Conservation (phyloP, 1,139 yeast genomes). For the Yamadazyma buinensis region DNA sequence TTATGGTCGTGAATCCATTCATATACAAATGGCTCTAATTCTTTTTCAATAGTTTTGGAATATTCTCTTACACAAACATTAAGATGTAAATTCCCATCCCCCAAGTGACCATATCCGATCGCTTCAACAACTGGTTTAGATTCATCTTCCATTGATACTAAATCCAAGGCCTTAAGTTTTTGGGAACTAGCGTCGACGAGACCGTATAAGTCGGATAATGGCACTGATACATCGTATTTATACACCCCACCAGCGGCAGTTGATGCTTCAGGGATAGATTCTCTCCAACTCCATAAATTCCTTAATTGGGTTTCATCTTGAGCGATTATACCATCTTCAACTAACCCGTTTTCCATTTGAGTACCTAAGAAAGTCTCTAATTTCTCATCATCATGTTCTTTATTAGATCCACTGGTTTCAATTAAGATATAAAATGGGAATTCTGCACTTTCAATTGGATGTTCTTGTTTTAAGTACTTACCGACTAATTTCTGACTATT, state of each 20-base stretch:
- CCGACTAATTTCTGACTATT: conserved; percentile 66
- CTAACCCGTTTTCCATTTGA: conserved; percentile 80
- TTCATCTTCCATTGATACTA: conserved; percentile 63
- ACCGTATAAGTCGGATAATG: conserved; percentile 72
- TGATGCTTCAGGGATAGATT: conserved; percentile 84
- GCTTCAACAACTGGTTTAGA: conserved; percentile 78
- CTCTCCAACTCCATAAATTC: conserved; percentile 94
- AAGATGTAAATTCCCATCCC: conserved; percentile 92
- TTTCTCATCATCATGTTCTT: conserved; percentile 78
- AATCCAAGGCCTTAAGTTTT: conserved; percentile 50
- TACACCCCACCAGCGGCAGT: conserved; percentile 89
- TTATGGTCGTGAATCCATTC: conserved; percentile 73
- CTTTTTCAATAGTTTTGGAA: conserved; percentile 68
- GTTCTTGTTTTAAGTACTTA: conserved; percentile 50
- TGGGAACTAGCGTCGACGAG: conserved; percentile 71
- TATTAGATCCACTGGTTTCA: conserved; percentile 91
- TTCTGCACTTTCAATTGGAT: conserved; percentile 72
- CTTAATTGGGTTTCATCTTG: conserved; percentile 87
- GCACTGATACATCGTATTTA: conserved; percentile 92
- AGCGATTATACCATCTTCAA: conserved; percentile 90
- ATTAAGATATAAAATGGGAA: conserved; percentile 88
- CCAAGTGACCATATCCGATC: conserved; percentile 93
- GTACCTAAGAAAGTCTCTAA: conserved; percentile 76
- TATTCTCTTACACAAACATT: conserved; percentile 89
- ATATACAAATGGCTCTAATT: conserved; percentile 87